Base-by-base conservation (phyloP, 352 stramenopile genomes). In the Globisporangium polare region DNA sequence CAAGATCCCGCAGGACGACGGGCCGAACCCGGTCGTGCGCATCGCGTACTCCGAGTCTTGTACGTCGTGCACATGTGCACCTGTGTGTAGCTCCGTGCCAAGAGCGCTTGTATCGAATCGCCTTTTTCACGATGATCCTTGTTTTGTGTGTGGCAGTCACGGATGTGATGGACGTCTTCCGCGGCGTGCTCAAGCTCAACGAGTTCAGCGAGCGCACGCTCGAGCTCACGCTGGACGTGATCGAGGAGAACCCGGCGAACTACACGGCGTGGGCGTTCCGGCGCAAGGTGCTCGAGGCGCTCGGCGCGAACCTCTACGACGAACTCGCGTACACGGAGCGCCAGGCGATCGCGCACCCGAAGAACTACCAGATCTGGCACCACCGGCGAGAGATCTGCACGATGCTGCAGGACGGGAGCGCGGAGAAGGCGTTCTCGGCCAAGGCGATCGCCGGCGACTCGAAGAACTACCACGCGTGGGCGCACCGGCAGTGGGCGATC, bases 351-450 rank as follows among this genome's bases (percentile, higher is more conserved):
- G 72, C 81, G 26, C 95, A 98, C 80, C 97, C 97, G 4, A 99
- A 99, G 80, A 99, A 99, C 80, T 99, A 99, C 82, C 97, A 99
- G 76, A 96, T 99, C 69, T 99, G 97, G 97, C 98, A 99, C 79
- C 96, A 99, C 74, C 95, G 97, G 22, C 84, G 96, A 47, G 94
- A 96, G 62, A 82, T 99, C 31, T 91, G 97, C 62, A 78, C 92
- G 51, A 74, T 86, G 60, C 53, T 96, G 62, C 62, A 82, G 13
- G 74, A 98, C 71, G 80, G 80, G 29, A 80, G 83, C 58, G 60
- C 78, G 15, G 97, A 99, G 78, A 86, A 99, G 58, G 68, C 63
- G 9, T 99, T 99, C 66, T 91, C 95, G 39, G 85, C 82, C 49
- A 73, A 83, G 51, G 92, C 98, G n/a, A 88, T 99, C 35, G 67